phyloP scores from a whole-genome alignment of 1,284 basidiomycete species.

The Trichosporon faecale region DNA sequence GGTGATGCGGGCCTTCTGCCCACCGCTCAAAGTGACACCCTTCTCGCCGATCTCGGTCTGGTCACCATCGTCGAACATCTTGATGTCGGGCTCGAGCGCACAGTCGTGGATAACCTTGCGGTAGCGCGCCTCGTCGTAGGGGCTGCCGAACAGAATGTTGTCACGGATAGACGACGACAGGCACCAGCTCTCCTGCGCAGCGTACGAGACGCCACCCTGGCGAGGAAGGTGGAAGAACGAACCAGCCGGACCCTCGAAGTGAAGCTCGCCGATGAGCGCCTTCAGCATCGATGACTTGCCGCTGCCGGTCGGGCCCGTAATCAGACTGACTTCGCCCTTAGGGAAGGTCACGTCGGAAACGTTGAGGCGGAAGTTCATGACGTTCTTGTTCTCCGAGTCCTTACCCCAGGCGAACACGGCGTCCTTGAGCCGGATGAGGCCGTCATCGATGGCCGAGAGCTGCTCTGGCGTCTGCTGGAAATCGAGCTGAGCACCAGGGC shows the following conservation, averaged over 20 bases:
- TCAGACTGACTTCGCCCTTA: slow-evolving; percentile 60
- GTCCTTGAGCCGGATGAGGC: slow-evolving; percentile 43
- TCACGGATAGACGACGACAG: slow-evolving; percentile 56
- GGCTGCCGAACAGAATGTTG: slow-evolving; percentile 60
- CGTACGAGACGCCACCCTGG: slow-evolving; percentile 65
- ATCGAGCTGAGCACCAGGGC: slow-evolving; percentile 35
- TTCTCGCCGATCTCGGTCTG: slow-evolving; percentile 60
- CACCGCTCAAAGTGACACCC: slow-evolving; percentile 59
- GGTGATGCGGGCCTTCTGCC: slow-evolving; percentile 67
- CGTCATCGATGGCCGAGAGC: slow-evolving; percentile 39
- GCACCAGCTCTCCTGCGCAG: slow-evolving; percentile 72
- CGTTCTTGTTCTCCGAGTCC: slow-evolving; percentile 28
- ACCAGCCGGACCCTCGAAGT: slow-evolving; percentile 54
- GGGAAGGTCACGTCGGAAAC: slow-evolving; percentile 61
- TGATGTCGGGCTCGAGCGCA: slow-evolving; percentile 62
- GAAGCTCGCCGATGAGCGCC: slow-evolving; percentile 57
- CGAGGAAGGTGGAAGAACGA: slow-evolving; percentile 69
- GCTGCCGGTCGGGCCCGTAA: slow-evolving; percentile 60
- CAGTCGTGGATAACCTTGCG: slow-evolving; percentile 62
- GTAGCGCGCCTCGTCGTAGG: slow-evolving; percentile 58
- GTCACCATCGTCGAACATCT: slow-evolving; percentile 68
- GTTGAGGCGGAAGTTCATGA: slow-evolving; percentile 55
- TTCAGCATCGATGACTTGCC: slow-evolving; percentile 52
- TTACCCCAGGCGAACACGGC: slow-evolving; percentile 47
- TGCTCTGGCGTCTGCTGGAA: slow-evolving; percentile 30